Percentiles rank a stretch among this genome's conserved stretches.
These are phyloP conservation scores for Domatiomyces catenatus DNA, from an alignment of 2,329 filamentous ascomycete genomes.

Conservation along the genomic window DNA sequence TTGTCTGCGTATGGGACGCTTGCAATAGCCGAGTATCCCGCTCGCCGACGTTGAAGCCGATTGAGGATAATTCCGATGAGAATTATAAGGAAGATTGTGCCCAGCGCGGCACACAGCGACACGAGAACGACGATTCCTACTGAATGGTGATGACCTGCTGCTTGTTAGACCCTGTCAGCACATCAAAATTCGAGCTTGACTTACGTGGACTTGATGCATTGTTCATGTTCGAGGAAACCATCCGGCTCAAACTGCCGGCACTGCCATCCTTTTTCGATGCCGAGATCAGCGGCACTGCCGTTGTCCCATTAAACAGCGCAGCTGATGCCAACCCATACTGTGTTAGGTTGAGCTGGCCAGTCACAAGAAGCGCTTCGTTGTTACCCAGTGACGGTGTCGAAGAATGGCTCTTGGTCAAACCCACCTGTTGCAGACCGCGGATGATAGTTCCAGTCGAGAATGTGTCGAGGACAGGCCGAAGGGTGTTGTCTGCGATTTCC, in stretches of 20 bases:
- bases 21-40: constrained; percentile 32
- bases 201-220: constrained; percentile 33
- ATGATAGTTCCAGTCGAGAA: constrained; percentile 55
- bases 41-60: constrained; percentile 31
- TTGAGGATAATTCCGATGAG: constrained; percentile 32
- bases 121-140: constrained; percentile 32
- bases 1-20: constrained; percentile 31
- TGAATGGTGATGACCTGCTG: constrained; percentile 25
- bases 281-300: constrained; percentile 63
- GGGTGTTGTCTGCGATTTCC: constrained; percentile 62
- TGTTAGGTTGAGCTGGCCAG: constrained; percentile 64
- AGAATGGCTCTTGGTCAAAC: constrained; percentile 52
- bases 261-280: constrained; percentile 51
- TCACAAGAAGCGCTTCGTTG: constrained; percentile 61
- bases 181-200: not conserved
- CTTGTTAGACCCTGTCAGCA: not conserved
- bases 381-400: constrained; percentile 47
- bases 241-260: constrained; percentile 58
- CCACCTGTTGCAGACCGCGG: constrained; percentile 67
- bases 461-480: constrained; percentile 47
- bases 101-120: constrained; percentile 32
- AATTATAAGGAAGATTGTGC: constrained; percentile 34
- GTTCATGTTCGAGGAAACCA: constrained; percentile 70
- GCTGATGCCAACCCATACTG: constrained; percentile 69
- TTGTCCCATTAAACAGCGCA: constrained; percentile 72